A percentile compares a stretch with the other conserved stretches of the same genome.
These are phyloP conservation scores for Ilex aquifolium DNA, from an alignment of 257 asterid species.

Conservation along the genomic window DNA sequence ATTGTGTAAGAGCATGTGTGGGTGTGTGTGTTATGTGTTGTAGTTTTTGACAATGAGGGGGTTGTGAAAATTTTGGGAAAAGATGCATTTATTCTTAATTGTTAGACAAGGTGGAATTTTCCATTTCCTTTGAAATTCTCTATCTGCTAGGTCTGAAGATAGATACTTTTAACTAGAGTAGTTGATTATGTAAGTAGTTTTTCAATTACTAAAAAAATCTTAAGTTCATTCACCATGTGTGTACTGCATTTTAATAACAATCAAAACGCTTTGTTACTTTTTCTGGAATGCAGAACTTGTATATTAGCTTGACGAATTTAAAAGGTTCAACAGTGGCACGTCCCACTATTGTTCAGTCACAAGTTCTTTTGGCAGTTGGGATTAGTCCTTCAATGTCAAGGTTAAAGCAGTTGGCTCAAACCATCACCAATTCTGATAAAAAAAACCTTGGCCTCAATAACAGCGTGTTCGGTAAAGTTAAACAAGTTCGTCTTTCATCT, in stretches of 20 bases:
- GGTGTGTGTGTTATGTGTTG: too few species aligned
- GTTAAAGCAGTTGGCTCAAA: slow-evolving; percentile 84
- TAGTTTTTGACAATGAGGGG: too few species aligned
- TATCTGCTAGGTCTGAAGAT: neutral
- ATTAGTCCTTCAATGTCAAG: slow-evolving; percentile 62
- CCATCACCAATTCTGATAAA: slow-evolving; percentile 59
- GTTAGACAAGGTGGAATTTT: neutral
- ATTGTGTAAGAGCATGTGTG: too few species aligned
- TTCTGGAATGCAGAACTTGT: slow-evolving; percentile 67
- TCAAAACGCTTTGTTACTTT: slow-evolving; percentile 1
- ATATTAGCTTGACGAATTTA: slow-evolving; percentile 58
- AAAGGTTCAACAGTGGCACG: slow-evolving; percentile 74
- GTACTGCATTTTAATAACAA: too few species aligned
- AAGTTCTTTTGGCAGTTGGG: slow-evolving; percentile 76
- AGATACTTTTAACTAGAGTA: neutral
- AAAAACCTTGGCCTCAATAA: slow-evolving; percentile 89
- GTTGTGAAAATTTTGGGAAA: too few species aligned
- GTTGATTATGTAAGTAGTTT: neutral
- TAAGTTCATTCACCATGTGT: too few species aligned
- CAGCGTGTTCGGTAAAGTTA: slow-evolving; percentile 89
- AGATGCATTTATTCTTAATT: too few species aligned
- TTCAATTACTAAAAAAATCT: too few species aligned
- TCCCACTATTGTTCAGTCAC: slow-evolving; percentile 68
- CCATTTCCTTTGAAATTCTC: neutral
- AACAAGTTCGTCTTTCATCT: slow-evolving; percentile 93